A percentile compares a stretch with the other conserved stretches of the same genome.
These are phyloP conservation scores for Rhizophagus clarus DNA, from an alignment of 192 early-diverging fungal species.

Conservation along the genomic window DNA sequence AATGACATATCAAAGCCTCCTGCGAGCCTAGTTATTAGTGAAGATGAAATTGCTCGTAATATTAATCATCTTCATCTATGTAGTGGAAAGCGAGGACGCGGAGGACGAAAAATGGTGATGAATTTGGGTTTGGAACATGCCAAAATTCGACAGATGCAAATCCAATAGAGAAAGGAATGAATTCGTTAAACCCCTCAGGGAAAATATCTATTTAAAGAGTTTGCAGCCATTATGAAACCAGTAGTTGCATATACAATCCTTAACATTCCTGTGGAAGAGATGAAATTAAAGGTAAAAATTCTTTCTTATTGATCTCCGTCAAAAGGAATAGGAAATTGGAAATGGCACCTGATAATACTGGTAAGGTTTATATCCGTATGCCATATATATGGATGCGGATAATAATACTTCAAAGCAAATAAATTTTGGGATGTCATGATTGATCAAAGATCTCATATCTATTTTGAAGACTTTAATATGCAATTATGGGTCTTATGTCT, in stretches of 20 bases:
- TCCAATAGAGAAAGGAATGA: too few species aligned
- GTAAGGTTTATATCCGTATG: background rate
- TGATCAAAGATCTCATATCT: background rate
- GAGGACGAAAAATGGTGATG: conserved; percentile 33
- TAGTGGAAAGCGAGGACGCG: conserved; percentile 40
- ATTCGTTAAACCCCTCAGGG: too few species aligned
- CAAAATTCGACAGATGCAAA: too few species aligned
- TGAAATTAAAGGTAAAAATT: background rate
- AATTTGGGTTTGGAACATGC: too few species aligned
- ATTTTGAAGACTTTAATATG: background rate
- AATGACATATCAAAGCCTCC: conserved; percentile 28
- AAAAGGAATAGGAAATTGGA: background rate
- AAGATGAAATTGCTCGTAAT: conserved; percentile 54
- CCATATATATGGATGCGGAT: background rate
- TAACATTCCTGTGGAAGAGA: background rate
- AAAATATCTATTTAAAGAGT: background rate
- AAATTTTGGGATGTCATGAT: background rate
- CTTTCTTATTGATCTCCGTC: background rate
- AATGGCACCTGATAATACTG: background rate
- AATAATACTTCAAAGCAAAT: background rate
- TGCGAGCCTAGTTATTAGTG: conserved; percentile 37
- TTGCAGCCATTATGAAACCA: background rate
- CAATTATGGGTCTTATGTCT: background rate
- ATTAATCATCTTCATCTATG: conserved; percentile 45
- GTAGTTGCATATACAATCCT: background rate